These are phyloP conservation scores for Pythium chondricola DNA, from an alignment of 352 stramenopile species.

Conservation along the genomic window DNA sequence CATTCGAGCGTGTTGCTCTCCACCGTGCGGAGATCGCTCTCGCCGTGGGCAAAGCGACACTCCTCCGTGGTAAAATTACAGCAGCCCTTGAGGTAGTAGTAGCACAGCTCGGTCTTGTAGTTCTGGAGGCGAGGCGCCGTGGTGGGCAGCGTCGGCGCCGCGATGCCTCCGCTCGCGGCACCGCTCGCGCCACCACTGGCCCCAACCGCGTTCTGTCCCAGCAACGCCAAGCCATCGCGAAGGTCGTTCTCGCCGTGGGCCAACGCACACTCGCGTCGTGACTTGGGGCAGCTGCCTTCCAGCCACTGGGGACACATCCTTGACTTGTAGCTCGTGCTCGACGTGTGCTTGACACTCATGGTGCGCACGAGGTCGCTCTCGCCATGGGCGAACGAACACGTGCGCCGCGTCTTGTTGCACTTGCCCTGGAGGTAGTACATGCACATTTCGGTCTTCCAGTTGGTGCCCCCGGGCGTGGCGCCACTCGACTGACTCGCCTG, in stretches of 20 bases:
- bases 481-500: constrained; percentile 12
- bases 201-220: constrained; percentile 13
- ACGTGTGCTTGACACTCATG: constrained; percentile 27
- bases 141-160: constrained; percentile 21
- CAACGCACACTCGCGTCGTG: constrained; percentile 66
- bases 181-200: neutral
- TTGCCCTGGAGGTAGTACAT: constrained; percentile 88
- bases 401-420: constrained; percentile 84
- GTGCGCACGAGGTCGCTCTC: constrained; percentile 67
- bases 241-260: constrained; percentile 75
- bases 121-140: constrained; percentile 69
- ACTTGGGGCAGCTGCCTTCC: constrained; percentile 65
- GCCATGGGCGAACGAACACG: constrained; percentile 83
- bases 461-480: constrained; percentile 26
- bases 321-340: constrained; percentile 61
- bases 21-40: constrained; percentile 71
- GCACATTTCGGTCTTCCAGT: constrained; percentile 88
- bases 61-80: constrained; percentile 87
- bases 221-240: constrained; percentile 38
- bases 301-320: constrained; percentile 74
- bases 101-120: constrained; percentile 88
- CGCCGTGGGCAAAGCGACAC: constrained; percentile 82
- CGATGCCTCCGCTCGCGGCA: neutral
- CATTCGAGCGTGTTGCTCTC: constrained; percentile 75
- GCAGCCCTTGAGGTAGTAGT: constrained; percentile 84